Percentiles rank a stretch among this genome's conserved stretches.
Evolutionary conservation across 768 basidiomycete genomes (phyloP).

Genomic region (Termitomyces sp.): DNA sequence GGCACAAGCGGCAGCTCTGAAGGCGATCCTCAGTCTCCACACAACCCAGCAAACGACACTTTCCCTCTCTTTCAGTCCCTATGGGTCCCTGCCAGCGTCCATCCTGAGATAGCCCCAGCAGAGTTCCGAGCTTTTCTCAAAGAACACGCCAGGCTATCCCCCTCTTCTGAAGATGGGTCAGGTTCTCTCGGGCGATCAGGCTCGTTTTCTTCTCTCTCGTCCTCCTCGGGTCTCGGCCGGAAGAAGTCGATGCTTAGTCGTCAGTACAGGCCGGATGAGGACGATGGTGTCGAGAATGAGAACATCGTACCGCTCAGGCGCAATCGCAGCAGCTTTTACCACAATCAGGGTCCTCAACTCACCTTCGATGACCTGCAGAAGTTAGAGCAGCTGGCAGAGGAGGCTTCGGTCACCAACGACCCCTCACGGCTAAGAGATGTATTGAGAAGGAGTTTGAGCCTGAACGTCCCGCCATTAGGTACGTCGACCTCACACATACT

Average conservation of each 20-base stretch:
- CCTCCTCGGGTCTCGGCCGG: slow-evolving; percentile 56
- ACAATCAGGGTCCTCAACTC: slow-evolving; percentile 73
- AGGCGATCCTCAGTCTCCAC: slow-evolving; percentile 22
- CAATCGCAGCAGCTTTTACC: slow-evolving; percentile 63
- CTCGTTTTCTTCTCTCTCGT: slow-evolving; percentile 35
- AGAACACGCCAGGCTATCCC: slow-evolving; percentile 73
- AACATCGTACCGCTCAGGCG: slow-evolving; percentile 62
- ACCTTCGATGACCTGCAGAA: slow-evolving; percentile 94
- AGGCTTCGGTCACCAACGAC: slow-evolving; percentile 80
- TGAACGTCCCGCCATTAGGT: slow-evolving; percentile 85
- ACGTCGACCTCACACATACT: slow-evolving; percentile 29
- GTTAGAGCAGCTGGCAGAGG: slow-evolving; percentile 89
- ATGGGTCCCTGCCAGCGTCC: slow-evolving; percentile 96
- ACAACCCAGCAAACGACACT: slow-evolving; percentile 62
- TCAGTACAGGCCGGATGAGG: slow-evolving; percentile 81
- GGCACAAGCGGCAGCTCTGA: slow-evolving; percentile 16
- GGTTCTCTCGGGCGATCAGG: slow-evolving; percentile 33
- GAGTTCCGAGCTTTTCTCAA: slow-evolving; percentile 95
- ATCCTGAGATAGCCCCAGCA: slow-evolving; percentile 95
- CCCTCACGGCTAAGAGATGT: slow-evolving; percentile 73
- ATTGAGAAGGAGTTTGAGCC: slow-evolving; percentile 80
- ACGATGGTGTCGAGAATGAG: slow-evolving; percentile 71
- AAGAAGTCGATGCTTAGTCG: slow-evolving; percentile 93
- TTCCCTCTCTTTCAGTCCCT: slow-evolving; percentile 65
- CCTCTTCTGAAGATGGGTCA: slow-evolving; percentile 45